Percentiles rank a stretch among this genome's conserved stretches.
These are phyloP conservation scores for Alternaria brassicicola DNA, from an alignment of 2,329 filamentous ascomycete species.

Conservation along the genomic window DNA sequence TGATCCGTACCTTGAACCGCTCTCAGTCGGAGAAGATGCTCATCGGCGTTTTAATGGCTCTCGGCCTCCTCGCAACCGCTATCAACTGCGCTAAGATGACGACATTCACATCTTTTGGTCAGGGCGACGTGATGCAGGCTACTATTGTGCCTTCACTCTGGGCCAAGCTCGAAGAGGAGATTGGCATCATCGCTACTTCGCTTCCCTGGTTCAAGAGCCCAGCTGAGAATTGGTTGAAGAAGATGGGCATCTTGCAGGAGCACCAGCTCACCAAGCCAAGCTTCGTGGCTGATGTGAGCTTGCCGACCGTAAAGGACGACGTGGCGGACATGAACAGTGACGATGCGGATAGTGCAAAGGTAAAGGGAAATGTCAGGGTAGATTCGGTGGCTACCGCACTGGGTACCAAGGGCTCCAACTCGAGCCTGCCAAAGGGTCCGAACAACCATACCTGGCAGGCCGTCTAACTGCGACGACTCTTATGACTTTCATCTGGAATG, in stretches of 20 bases:
- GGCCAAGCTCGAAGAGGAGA: constrained; percentile 35
- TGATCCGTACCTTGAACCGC: constrained; percentile 31
- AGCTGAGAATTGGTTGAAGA: constrained; percentile 25
- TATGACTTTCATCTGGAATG: not conserved
- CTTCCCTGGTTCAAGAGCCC: constrained; percentile 33
- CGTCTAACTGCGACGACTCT: constrained; percentile 1
- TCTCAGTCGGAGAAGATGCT: constrained; percentile 32
- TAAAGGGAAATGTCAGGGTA: constrained; percentile 15
- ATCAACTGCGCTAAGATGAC: constrained; percentile 34
- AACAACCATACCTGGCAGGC: constrained; percentile 1
- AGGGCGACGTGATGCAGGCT: constrained; percentile 34
- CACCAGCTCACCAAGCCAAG: constrained; percentile 25
- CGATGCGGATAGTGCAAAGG: constrained; percentile 6
- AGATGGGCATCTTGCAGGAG: constrained; percentile 25
- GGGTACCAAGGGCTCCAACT: constrained; percentile 13
- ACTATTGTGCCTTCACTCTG: constrained; percentile 32
- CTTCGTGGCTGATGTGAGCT: constrained; percentile 22
- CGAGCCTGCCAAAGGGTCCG: not conserved
- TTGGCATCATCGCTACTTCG: constrained; percentile 37
- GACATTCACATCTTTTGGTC: constrained; percentile 27
- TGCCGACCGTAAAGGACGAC: constrained; percentile 8
- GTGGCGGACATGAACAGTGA: constrained; percentile 11
- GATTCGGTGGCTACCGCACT: constrained; percentile 24
- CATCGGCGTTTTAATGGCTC: constrained; percentile 30
- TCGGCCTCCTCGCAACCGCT: constrained; percentile 33